These are phyloP conservation scores for Botryotinia globosa DNA, from an alignment of 2,329 filamentous ascomycete species.

Conservation along the genomic window DNA sequence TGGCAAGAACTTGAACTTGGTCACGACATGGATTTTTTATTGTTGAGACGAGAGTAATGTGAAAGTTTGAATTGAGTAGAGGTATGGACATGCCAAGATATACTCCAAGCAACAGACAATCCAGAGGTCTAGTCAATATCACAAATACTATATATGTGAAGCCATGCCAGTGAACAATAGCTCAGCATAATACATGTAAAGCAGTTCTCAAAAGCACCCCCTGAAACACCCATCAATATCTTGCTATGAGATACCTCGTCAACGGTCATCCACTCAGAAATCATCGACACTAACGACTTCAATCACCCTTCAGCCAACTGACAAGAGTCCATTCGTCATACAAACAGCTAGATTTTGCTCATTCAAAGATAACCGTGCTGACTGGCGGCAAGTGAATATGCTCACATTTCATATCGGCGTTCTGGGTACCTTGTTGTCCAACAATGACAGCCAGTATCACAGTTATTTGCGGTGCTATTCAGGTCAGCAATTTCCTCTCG, in stretches of 20 bases:
- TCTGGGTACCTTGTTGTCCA: not conserved
- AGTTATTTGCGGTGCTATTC: too few relatives aligned
- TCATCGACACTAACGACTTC: not conserved
- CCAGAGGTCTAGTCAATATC: not conserved
- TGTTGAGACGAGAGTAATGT: not conserved
- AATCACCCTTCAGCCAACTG: too few relatives aligned
- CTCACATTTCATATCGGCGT: not conserved
- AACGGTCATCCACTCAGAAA: slow-evolving; percentile 1
- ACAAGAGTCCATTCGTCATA: not conserved
- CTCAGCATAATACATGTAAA: not conserved
- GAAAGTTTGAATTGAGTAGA: slow-evolving; percentile 2
- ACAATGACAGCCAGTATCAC: not conserved
- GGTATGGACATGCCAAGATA: not conserved
- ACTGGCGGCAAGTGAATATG: not conserved
- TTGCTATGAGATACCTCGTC: not conserved
- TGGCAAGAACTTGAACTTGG: not conserved
- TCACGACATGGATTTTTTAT: not conserved
- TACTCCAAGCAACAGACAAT: not conserved
- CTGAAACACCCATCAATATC: not conserved
- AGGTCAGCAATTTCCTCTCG: not conserved
- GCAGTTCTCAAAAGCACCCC: not conserved
- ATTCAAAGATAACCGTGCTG: not conserved
- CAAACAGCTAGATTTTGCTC: not conserved
- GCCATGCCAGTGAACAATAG: not conserved
- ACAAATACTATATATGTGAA: not conserved